Evolutionary conservation across 129 eudicot species (phyloP).

Genomic region (Calendula officinalis): DNA sequence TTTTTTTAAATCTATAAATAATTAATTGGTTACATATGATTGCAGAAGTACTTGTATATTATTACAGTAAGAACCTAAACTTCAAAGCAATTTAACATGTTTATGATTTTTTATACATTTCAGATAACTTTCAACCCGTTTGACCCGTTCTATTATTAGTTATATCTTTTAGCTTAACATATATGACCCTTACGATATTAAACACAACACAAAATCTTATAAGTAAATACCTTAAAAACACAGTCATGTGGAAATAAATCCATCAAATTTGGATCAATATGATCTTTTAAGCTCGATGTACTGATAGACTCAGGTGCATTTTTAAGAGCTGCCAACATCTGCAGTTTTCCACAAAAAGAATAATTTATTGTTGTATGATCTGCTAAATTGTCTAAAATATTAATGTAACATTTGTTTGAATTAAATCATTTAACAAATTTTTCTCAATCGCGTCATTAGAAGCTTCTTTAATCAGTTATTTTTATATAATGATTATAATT

Average conservation of each 20-base stretch:
- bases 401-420: no score
- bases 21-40: neutral
- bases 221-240: slow-evolving; percentile 59
- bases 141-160: neutral
- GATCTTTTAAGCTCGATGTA: slow-evolving; percentile 66
- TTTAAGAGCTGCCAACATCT: slow-evolving; percentile 83
- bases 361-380: neutral
- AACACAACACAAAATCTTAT: neutral
- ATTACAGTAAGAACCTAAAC: neutral
- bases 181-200: neutral
- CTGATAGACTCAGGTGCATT: slow-evolving; percentile 66
- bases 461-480: no score
- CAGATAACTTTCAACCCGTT: neutral
- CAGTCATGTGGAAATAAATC: slow-evolving; percentile 90
- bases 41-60: neutral
- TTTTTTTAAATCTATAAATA: neutral
- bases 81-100: neutral
- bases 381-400: no score
- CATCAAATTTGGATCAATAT: slow-evolving; percentile 75
- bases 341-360: slow-evolving; percentile 27
- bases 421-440: neutral
- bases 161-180: neutral
- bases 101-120: neutral
- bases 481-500: no score
- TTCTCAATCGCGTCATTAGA: neutral